Evolutionary conservation across 2,329 filamentous ascomycete genomes (phyloP).

Genomic region (Penicillium frequentans): DNA sequence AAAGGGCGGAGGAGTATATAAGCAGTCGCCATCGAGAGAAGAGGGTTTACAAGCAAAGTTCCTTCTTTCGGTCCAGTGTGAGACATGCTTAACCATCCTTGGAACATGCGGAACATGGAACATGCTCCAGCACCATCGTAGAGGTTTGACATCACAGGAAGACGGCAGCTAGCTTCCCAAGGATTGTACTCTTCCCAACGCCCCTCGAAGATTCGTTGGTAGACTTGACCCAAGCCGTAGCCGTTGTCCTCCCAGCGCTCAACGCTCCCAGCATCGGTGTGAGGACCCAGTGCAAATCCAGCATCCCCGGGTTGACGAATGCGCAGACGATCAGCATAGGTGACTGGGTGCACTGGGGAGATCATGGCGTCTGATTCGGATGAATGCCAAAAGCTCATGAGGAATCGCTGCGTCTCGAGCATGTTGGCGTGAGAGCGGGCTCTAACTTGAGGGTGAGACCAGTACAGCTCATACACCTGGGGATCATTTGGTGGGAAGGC

Average conservation of each 20-base stretch:
- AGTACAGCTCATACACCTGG: constrained; percentile 13
- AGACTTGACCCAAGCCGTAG: constrained; percentile 67
- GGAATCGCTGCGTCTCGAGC: constrained; percentile 8
- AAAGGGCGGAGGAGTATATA: constrained; percentile 79
- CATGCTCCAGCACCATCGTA: constrained; percentile 76
- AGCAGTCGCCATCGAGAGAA: constrained; percentile 67
- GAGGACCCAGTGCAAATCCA: constrained; percentile 65
- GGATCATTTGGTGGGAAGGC: neutral
- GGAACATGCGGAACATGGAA: constrained; percentile 77
- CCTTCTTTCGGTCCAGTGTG: constrained; percentile 62
- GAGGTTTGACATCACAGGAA: constrained; percentile 65
- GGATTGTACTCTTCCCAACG: constrained; percentile 74
- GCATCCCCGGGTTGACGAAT: constrained; percentile 68
- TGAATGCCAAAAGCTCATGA: constrained; percentile 6
- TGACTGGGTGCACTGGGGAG: constrained; percentile 45
- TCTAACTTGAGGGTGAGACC: constrained; percentile 12
- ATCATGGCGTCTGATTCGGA: constrained; percentile 4
- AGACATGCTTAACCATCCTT: constrained; percentile 77
- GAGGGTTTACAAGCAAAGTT: constrained; percentile 70
- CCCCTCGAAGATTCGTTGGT: constrained; percentile 67
- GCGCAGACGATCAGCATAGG: constrained; percentile 67
- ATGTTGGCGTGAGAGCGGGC: constrained; percentile 14
- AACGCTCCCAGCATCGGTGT: constrained; percentile 69
- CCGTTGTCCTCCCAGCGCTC: constrained; percentile 68
- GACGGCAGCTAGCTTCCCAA: constrained; percentile 68